A percentile compares a stretch with the other conserved stretches of the same genome.
Evolutionary conservation across 352 stramenopile genomes (phyloP).

Genomic region (Hyaloperonospora brassicae): DNA sequence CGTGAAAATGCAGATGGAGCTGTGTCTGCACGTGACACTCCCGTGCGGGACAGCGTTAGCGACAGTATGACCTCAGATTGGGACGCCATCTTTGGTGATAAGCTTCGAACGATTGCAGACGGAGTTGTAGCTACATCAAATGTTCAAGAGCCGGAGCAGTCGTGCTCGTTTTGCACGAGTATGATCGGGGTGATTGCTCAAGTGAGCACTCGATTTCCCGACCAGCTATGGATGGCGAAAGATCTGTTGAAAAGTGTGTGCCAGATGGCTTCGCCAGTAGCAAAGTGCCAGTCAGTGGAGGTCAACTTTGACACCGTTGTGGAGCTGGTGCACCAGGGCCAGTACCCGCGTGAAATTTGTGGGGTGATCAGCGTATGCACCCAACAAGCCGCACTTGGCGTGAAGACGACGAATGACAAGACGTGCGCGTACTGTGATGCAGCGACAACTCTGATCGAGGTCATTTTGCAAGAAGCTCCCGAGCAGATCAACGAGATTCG

Average conservation of each 20-base stretch:
- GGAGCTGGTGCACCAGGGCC: conserved; percentile 37
- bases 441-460: conserved; percentile 38
- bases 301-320: conserved; percentile 59
- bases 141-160: conserved; percentile 11
- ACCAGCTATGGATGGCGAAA: conserved; percentile 38
- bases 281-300: conserved; percentile 41
- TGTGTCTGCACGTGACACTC: no score
- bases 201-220: conserved; percentile 26
- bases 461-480: conserved; percentile 36
- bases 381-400: background rate
- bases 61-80: no score
- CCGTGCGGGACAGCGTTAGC: no score
- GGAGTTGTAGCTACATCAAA: conserved; percentile 4
- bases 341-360: conserved; percentile 43
- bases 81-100: no score
- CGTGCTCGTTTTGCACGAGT: conserved; percentile 46
- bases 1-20: no score
- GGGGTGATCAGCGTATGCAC: conserved; percentile 8
- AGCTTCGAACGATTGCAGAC: conserved; percentile 4
- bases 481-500: conserved; percentile 44
- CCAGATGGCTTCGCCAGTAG: conserved; percentile 29
- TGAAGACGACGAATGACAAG: conserved; percentile 18
- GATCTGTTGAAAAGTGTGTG: conserved; percentile 36
- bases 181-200: conserved; percentile 35
- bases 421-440: conserved; percentile 57